Conservation (phyloP, 1,284 basidiomycete genomes). For the Trametes sp. region DNA sequence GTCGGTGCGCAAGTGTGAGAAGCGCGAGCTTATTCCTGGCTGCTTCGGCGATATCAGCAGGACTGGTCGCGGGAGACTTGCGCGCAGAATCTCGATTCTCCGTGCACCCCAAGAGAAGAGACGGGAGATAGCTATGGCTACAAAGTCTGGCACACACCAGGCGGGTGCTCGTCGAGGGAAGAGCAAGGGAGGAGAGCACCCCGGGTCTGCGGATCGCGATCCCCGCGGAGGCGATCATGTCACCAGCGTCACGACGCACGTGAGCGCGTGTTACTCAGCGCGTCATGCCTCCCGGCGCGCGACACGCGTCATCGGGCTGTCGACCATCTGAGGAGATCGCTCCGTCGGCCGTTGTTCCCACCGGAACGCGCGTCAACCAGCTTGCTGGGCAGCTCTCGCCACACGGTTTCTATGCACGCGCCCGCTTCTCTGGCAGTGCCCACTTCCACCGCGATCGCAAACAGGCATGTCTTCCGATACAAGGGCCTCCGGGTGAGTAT, state of each 20-base stretch:
- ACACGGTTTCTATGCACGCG: too few relatives aligned
- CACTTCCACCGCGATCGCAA: too few relatives aligned
- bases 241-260: neutral
- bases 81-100: neutral
- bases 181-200: neutral
- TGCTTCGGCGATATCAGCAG: neutral
- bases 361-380: too few relatives aligned
- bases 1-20: conserved; percentile 1
- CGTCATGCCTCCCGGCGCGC: neutral
- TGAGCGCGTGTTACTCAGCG: conserved; percentile 7
- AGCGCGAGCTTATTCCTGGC: neutral
- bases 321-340: too few relatives aligned
- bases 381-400: too few relatives aligned
- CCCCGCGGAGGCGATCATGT: neutral
- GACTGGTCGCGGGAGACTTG: neutral
- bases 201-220: neutral
- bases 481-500: too few relatives aligned
- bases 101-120: too few relatives aligned
- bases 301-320: too few relatives aligned
- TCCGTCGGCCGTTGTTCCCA: too few relatives aligned
- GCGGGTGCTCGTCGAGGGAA: neutral
- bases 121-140: neutral
- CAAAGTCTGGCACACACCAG: neutral
- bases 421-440: too few relatives aligned
- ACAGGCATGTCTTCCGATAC: too few relatives aligned